A percentile compares a stretch with the other conserved stretches of the same genome.
phyloP scores from a whole-genome alignment of 2,329 filamentous ascomycete species.

The Tolypocladium pustulatum region DNA sequence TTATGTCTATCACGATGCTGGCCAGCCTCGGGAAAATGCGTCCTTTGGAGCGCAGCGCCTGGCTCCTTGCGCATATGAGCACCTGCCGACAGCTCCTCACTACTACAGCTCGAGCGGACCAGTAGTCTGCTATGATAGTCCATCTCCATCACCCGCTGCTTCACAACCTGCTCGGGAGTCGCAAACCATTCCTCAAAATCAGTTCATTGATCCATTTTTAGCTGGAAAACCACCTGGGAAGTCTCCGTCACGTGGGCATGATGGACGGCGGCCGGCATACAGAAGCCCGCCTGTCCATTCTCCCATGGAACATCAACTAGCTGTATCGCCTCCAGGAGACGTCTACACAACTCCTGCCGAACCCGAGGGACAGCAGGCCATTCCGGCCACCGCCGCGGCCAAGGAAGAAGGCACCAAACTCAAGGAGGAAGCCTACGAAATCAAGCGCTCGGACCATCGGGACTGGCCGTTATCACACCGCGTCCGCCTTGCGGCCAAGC shows the following conservation, averaged over 20 bases:
- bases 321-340: neutral
- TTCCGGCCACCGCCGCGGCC: neutral
- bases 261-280: neutral
- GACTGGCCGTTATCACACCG: slow-evolving; percentile 4
- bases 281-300: neutral
- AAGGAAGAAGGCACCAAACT: neutral
- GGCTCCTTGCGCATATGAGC: neutral
- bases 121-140: neutral
- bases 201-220: neutral
- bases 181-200: neutral
- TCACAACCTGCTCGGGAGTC: neutral
- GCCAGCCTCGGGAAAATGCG: neutral
- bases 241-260: neutral
- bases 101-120: neutral
- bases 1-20: too few species aligned
- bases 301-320: neutral
- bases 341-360: neutral
- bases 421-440: neutral
- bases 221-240: neutral
- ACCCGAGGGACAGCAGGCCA: neutral
- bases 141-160: neutral
- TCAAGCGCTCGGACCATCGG: slow-evolving; percentile 4
- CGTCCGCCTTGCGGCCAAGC: slow-evolving; percentile 1
- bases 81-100: neutral
- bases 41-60: neutral